Evolutionary conservation across 192 early-diverging fungal genomes (phyloP).

Genomic region (Backusella liffmaniae): DNA sequence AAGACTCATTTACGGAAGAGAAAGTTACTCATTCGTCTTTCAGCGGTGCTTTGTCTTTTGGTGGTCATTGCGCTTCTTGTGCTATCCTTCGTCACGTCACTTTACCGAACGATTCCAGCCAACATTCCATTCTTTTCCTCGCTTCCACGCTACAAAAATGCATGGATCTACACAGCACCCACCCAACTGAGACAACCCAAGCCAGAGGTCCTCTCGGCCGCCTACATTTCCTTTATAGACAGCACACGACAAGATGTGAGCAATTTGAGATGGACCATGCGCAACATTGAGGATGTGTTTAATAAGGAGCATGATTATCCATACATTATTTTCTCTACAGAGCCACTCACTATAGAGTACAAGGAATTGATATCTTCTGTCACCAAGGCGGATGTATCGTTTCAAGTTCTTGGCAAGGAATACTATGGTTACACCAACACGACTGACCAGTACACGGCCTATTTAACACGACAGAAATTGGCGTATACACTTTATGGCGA

Average conservation of each 20-base stretch:
- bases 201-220: constrained; percentile 10
- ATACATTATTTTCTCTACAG: constrained; percentile 34
- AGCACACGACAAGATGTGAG: constrained; percentile 6
- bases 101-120: background rate
- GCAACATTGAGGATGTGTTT: constrained; percentile 37
- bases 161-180: background rate
- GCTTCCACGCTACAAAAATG: background rate
- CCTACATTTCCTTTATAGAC: constrained; percentile 28
- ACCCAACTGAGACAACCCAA: background rate
- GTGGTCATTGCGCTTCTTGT: background rate
- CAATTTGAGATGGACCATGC: constrained; percentile 27
- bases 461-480: constrained; percentile 18
- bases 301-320: constrained; percentile 29
- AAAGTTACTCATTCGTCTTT: background rate
- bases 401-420: constrained; percentile 23
- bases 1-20: background rate
- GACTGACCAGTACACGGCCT: constrained; percentile 26
- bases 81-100: background rate
- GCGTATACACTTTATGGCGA: constrained; percentile 29
- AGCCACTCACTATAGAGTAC: constrained; percentile 28
- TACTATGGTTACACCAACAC: constrained; percentile 22
- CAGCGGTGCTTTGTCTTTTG: background rate
- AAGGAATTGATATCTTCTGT: constrained; percentile 27
- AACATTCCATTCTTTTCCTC: background rate
- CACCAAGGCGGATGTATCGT: constrained; percentile 20